A percentile compares a stretch with the other conserved stretches of the same genome.
Evolutionary conservation across 2,329 filamentous ascomycete species (phyloP).

Genomic region (Curvularia lunata): DNA sequence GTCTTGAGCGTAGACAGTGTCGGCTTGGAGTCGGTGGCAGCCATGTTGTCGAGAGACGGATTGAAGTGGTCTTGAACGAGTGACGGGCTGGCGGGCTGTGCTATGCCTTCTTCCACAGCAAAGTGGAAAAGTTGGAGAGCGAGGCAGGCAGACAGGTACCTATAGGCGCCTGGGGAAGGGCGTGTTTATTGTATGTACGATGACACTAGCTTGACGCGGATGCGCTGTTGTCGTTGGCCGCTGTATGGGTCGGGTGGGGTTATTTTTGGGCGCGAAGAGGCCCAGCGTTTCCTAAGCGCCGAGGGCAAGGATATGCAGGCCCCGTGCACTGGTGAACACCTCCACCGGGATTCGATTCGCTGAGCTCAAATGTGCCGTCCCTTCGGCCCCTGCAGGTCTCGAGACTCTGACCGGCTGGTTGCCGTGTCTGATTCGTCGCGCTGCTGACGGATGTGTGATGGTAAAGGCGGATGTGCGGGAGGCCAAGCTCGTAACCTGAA

Average conservation of each 20-base stretch:
- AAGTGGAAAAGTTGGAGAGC: slow-evolving; percentile 34
- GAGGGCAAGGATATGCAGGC: slow-evolving; percentile 24
- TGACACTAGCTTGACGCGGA: slow-evolving; percentile 35
- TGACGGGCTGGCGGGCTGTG: slow-evolving; percentile 35
- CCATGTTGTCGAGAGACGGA: slow-evolving; percentile 40
- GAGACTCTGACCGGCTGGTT: slow-evolving; percentile 21
- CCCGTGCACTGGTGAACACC: slow-evolving; percentile 28
- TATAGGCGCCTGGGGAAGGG: slow-evolving; percentile 33
- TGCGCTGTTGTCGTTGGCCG: slow-evolving; percentile 44
- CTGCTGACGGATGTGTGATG: slow-evolving; percentile 33
- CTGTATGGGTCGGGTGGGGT: slow-evolving; percentile 34
- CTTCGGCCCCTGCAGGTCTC: slow-evolving; percentile 46
- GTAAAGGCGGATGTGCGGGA: slow-evolving; percentile 34
- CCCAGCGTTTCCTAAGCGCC: slow-evolving; percentile 42
- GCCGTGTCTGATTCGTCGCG: slow-evolving; percentile 36
- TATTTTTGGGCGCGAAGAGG: slow-evolving; percentile 37
- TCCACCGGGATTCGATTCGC: slow-evolving; percentile 28
- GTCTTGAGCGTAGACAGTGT: slow-evolving; percentile 55
- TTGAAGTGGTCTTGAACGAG: slow-evolving; percentile 29
- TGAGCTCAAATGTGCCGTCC: slow-evolving; percentile 43
- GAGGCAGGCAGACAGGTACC: slow-evolving; percentile 36
- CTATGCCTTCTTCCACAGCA: slow-evolving; percentile 38
- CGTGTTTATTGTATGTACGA: slow-evolving; percentile 44
- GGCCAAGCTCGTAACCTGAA: slow-evolving; percentile 28
- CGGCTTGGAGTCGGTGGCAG: slow-evolving; percentile 52